Evolutionary conservation across 2,329 filamentous ascomycete species (phyloP).

Genomic region (Cytospora piceae): DNA sequence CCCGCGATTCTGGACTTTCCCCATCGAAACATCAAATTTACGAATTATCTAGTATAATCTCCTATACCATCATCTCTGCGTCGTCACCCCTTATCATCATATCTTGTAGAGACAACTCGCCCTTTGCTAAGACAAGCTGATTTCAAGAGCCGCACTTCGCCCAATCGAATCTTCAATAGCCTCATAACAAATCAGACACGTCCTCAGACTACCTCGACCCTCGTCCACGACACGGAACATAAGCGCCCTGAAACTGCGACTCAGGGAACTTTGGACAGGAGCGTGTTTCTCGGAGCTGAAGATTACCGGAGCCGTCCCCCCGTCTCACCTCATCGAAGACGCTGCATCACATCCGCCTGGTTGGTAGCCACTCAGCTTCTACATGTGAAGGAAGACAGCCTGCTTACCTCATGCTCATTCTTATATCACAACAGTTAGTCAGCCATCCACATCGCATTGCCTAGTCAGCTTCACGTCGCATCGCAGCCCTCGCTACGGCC

Average conservation of each 20-base stretch:
- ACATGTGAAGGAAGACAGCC: conserved; percentile 1
- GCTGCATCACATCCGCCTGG: conserved; percentile 17
- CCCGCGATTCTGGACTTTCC: not conserved
- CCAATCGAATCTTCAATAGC: not conserved
- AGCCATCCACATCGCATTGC: conserved; percentile 16
- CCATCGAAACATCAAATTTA: not conserved
- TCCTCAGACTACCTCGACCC: not conserved
- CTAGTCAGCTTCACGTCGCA: conserved; percentile 29
- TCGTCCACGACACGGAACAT: not conserved
- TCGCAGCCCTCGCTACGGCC: conserved; percentile 16
- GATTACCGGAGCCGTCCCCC: not conserved
- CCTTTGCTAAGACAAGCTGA: not conserved
- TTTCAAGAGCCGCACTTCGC: not conserved
- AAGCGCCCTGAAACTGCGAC: not conserved
- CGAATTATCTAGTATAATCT: not conserved
- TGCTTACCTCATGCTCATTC: conserved; percentile 17
- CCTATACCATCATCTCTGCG: not conserved
- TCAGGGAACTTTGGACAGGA: not conserved
- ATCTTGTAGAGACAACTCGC: not conserved
- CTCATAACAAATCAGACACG: not conserved
- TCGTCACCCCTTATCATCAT: not conserved
- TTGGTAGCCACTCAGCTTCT: conserved; percentile 23
- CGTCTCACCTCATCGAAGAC: not conserved
- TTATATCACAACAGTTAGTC: conserved; percentile 18
- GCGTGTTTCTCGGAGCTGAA: not conserved